Evolutionary conservation across 768 basidiomycete genomes (phyloP).

Genomic region (Tulasnella sp.): DNA sequence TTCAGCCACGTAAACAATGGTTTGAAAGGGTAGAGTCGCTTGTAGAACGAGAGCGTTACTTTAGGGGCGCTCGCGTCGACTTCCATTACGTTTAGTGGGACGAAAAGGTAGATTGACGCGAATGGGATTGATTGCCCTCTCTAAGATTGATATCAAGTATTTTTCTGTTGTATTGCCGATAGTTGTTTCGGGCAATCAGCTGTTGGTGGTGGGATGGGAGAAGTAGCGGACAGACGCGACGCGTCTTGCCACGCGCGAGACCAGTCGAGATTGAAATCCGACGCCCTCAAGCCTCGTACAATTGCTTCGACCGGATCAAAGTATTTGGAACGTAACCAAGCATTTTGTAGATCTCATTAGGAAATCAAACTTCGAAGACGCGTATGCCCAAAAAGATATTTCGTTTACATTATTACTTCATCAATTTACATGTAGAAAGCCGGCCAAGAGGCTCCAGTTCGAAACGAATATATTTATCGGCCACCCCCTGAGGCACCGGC

Average conservation of each 20-base stretch:
- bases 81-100: constrained; percentile 10
- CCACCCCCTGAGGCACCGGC: background rate
- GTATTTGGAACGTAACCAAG: too few species aligned
- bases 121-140: too few species aligned
- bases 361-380: background rate
- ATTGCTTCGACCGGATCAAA: too few species aligned
- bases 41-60: constrained; percentile 71
- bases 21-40: constrained; percentile 87
- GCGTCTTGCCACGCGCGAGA: background rate
- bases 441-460: background rate
- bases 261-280: background rate
- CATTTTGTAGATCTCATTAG: too few species aligned
- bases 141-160: too few species aligned
- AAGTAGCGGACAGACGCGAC: background rate
- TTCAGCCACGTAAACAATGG: constrained; percentile 92
- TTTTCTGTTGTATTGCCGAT: too few species aligned
- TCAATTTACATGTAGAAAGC: background rate
- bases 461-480: background rate
- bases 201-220: background rate
- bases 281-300: too few species aligned
- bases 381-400: background rate
- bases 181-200: background rate
- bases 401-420: background rate
- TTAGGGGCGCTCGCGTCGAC: constrained; percentile 37
- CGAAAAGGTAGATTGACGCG: too few species aligned